Base-by-base conservation (phyloP, 805 yeast genomes). In the Debaryomyces castellii region DNA sequence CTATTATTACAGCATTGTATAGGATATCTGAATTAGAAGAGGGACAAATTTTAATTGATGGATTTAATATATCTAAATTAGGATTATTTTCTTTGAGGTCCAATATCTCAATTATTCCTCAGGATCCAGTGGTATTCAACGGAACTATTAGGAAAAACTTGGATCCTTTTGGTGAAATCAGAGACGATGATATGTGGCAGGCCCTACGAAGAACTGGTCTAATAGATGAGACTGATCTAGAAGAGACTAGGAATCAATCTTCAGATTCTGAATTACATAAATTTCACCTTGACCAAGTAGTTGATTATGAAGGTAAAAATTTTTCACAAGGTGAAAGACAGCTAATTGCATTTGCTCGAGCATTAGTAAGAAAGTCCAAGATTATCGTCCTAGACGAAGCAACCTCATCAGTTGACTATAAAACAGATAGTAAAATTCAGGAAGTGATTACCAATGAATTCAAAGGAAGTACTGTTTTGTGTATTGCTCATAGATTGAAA, bases 101-200 rank as follows among this genome's bases (percentile, higher is more conserved):
- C 4, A 76, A 74, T 55, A 60, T 82, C 30, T 73, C 85, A 1
- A 81, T 82, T 44, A 82, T 82, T 57, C 86, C 87, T 2, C 86
- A 82, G 61, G 86, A 82, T 51, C 86, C 86, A 0, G 84, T 81
- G 3, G 64, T 82, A 47, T 81, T 82, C 62, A 64, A 72, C 42
- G 86, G 85, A 16, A 59, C 77, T 0, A 72, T 81, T 18, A 64
- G 85, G 48, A 67, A 63, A 52, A 82, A 82, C 55, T 62, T 82
- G 52, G 86, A 82, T 66, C 86, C 86, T 23, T 81, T 82, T 52
- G 64, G 66, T 23, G 67, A 77, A 44, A 60, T 69, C 40, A 48
- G 67, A 6, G 85, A 82, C 56, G 73, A 64, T 0, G 63, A 63
- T 22, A 60, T 82, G 47, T 82, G 85, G 85, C 73, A 71, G 40